Conservation (phyloP, 2,329 filamentous ascomycete genomes). For the Boeremia exigua region DNA sequence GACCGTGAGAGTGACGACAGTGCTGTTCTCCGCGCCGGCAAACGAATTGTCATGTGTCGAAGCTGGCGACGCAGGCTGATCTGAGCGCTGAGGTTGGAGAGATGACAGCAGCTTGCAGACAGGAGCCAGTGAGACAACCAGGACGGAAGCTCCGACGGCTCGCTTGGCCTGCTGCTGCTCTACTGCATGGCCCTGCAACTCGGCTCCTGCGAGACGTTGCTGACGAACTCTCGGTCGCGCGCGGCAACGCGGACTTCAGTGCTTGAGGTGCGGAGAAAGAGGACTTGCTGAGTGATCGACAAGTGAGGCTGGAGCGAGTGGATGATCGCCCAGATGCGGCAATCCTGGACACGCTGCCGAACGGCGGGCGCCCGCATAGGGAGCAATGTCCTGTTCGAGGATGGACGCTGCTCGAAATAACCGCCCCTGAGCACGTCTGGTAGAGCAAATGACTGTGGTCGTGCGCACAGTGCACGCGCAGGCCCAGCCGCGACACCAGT, state of each 20-base stretch:
- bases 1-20: neutral
- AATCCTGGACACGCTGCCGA: slow-evolving; percentile 28
- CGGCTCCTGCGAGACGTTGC: neutral
- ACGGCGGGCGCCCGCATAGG: slow-evolving; percentile 39
- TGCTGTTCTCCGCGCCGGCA: slow-evolving; percentile 1
- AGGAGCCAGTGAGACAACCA: slow-evolving; percentile 36
- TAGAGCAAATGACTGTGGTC: slow-evolving; percentile 5
- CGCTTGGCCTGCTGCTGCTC: slow-evolving; percentile 14
- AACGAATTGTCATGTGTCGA: slow-evolving; percentile 2
- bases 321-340: slow-evolving; percentile 37
- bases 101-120: slow-evolving; percentile 19
- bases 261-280: neutral
- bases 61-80: slow-evolving; percentile 5
- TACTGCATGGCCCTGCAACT: slow-evolving; percentile 8
- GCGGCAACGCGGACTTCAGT: neutral
- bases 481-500: slow-evolving; percentile 2
- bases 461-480: slow-evolving; percentile 4
- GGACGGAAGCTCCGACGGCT: slow-evolving; percentile 28
- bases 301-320: slow-evolving; percentile 43
- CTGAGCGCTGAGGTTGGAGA: slow-evolving; percentile 22
- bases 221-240: neutral
- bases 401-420: slow-evolving; percentile 29
- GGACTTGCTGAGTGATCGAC: slow-evolving; percentile 32
- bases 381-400: slow-evolving; percentile 38
- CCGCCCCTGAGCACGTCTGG: slow-evolving; percentile 28